phyloP scores from a whole-genome alignment of 1,284 basidiomycete species.

The Caloboletus firmus region DNA sequence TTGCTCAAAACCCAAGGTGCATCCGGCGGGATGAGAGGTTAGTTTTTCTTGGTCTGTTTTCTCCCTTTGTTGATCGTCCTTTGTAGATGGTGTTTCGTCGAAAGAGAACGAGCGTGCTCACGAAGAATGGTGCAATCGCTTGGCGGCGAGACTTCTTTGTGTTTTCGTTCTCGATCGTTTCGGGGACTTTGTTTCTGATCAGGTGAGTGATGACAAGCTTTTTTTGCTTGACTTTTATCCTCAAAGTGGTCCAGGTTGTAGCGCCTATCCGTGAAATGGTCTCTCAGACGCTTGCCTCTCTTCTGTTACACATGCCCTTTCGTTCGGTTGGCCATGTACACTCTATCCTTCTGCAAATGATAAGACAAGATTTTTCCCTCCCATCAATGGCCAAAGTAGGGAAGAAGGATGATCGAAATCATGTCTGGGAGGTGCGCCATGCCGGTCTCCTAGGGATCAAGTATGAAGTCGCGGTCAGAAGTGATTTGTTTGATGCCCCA shows the following conservation, averaged over 20 bases:
- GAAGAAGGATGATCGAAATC: conserved; percentile 50
- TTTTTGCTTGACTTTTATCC: neutral
- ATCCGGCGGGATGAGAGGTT: conserved; percentile 79
- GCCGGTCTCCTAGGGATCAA: conserved; percentile 96
- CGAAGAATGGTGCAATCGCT: conserved; percentile 85
- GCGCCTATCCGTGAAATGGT: conserved; percentile 97
- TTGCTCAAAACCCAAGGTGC: conserved; percentile 85
- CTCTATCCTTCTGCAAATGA: conserved; percentile 87
- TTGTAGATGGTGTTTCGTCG: conserved; percentile 47
- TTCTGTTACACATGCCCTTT: conserved; percentile 84
- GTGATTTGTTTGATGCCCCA: conserved; percentile 68
- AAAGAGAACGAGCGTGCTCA: conserved; percentile 68
- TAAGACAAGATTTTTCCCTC: conserved; percentile 75
- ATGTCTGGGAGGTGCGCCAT: conserved; percentile 97
- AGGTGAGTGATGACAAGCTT: conserved; percentile 42
- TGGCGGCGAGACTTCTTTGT: conserved; percentile 85
- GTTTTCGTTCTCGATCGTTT: conserved; percentile 97
- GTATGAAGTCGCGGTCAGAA: conserved; percentile 94
- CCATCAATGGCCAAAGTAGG: conserved; percentile 42
- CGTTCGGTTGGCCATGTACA: conserved; percentile 81
- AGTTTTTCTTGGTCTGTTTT: conserved; percentile 2
- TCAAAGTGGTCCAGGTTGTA: conserved; percentile 60
- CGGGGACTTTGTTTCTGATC: conserved; percentile 96
- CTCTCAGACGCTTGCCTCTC: conserved; percentile 89
- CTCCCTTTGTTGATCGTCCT: conserved; percentile 1